phyloP scores from a whole-genome alignment of 208 protist species.

The Leishmania tropica region DNA sequence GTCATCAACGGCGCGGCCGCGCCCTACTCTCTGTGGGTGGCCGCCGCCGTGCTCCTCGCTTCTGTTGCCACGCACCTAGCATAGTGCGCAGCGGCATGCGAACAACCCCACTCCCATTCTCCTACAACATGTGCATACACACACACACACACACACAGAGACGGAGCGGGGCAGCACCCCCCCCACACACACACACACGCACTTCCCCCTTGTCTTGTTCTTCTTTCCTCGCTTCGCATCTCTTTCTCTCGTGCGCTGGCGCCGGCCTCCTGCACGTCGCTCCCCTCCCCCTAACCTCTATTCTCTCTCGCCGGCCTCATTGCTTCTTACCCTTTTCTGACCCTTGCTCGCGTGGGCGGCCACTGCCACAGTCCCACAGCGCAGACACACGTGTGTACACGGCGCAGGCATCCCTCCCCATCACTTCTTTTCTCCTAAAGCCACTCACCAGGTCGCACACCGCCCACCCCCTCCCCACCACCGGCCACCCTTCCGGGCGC shows the following conservation, averaged over 20 bases:
- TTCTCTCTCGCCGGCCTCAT: not conserved
- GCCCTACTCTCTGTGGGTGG: not conserved
- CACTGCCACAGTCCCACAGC: not conserved
- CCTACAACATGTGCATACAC: slow-evolving; percentile 1
- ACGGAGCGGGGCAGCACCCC: not conserved
- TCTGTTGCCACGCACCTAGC: not conserved
- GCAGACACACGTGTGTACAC: not conserved
- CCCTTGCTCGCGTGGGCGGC: not conserved
- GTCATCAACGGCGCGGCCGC: slow-evolving; percentile 2
- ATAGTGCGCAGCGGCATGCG: slow-evolving; percentile 1
- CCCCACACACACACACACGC: not conserved
- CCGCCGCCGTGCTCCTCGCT: slow-evolving; percentile 4
- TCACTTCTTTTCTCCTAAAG: not conserved
- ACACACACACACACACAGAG: not conserved
- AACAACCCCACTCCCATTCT: not conserved
- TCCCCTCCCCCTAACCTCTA: not conserved
- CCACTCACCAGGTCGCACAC: not conserved
- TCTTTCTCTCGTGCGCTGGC: not conserved
- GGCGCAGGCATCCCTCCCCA: not conserved
- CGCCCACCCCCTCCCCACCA: not conserved
- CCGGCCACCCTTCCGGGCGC: not conserved
- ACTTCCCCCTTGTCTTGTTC: not conserved
- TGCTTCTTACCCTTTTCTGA: not conserved
- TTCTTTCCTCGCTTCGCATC: not conserved
- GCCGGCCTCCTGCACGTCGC: not conserved